Percentiles rank a stretch among this genome's conserved stretches.
phyloP scores from a whole-genome alignment of 192 early-diverging fungal species.

The Backusella mclennaniae region DNA sequence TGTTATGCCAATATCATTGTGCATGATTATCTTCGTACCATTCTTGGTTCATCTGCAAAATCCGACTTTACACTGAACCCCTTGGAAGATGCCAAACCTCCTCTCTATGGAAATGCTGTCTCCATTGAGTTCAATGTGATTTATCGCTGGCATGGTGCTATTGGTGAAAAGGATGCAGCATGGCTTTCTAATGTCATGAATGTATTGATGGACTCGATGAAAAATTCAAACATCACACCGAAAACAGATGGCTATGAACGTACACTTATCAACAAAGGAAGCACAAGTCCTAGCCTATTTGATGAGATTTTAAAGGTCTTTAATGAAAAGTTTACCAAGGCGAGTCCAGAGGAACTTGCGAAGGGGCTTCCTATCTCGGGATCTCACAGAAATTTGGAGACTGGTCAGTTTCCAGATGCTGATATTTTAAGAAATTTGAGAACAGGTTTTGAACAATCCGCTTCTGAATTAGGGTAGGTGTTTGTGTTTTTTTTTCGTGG shows the following conservation, averaged over 20 bases:
- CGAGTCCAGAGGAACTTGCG: conserved; percentile 19
- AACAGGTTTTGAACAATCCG: conserved; percentile 20
- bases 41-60: conserved; percentile 34
- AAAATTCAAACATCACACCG: not conserved
- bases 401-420: conserved; percentile 17
- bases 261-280: not conserved
- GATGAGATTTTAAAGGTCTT: conserved; percentile 6
- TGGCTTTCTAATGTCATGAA: conserved; percentile 37
- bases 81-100: not conserved
- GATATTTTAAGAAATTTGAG: conserved; percentile 7
- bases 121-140: conserved; percentile 44
- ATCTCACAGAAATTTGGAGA: conserved; percentile 24
- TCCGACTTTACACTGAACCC: conserved; percentile 36
- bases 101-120: conserved; percentile 38
- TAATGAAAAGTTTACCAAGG: conserved; percentile 25
- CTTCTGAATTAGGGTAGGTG: conserved; percentile 27
- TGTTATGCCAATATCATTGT: conserved; percentile 44
- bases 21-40: conserved; percentile 45
- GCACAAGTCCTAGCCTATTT: not conserved
- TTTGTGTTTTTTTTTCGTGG: not conserved
- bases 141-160: conserved; percentile 47
- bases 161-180: conserved; percentile 37
- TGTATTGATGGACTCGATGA: not conserved
- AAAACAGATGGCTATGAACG: not conserved
- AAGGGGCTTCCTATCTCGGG: conserved; percentile 31